Evolutionary conservation across 179 eudicot genomes (phyloP), one percentile per base, ranked within the genome.

Genomic region (Silene noctiflora): DNA sequence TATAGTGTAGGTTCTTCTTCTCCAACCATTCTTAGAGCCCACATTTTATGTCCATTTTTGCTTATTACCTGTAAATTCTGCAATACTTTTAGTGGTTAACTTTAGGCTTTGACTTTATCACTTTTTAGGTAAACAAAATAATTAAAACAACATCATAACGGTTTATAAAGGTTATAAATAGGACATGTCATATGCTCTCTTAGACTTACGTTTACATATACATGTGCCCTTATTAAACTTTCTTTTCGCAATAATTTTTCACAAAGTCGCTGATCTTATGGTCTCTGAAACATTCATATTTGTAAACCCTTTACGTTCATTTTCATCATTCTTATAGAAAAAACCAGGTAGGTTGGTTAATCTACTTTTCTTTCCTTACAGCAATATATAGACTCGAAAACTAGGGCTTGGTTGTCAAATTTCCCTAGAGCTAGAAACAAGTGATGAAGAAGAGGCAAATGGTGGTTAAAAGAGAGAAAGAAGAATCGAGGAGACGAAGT

Each of bases 371-470:
- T 51, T 51, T 13, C 56, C 56, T 51, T 51, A 51, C 17, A 11
- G 17, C 17, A 51, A 51, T 33, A 33, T 33, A 39, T 1, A 39
- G 46, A 39, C 46, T 39, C 46, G 46, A 39, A 1, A 13, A 14
- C 55, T 48, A 48, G 55, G 55, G 55, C 2, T 48, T 12, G 16
- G 39, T 33, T 33, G 39, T 33, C 39, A 33, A 2, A 48, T n/a
- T n/a, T n/a, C n/a, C n/a, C n/a, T n/a, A n/a, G n/a, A n/a, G n/a
- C n/a, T n/a, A n/a, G n/a, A n/a, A n/a, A n/a, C n/a, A n/a, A 27
- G 29, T 27, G 31, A 83, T 83, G 84, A 83, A 78, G 80, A 83
- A 81, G 78, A 83, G 86, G 79, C 86, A 83, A 65, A 81, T 81
- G 67, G 78, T 81, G 77, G 58, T 80, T 1, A 83, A 53, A 39